Base-by-base conservation (phyloP, 2,329 filamentous ascomycete genomes). In the Cladosporium sp. region DNA sequence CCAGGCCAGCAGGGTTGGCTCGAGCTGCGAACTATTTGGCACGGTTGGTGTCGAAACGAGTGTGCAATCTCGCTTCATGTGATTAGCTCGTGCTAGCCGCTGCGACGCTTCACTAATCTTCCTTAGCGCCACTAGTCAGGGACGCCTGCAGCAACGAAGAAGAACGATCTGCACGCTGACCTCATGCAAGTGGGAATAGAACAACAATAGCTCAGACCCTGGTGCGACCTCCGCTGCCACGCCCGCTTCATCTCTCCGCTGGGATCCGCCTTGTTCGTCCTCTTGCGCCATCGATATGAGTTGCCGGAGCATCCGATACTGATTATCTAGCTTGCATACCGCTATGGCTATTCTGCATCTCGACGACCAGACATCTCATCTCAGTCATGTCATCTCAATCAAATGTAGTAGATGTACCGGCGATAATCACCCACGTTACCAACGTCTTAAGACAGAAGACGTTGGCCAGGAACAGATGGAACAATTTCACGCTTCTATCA, bases 1-100 rank as follows among this genome's bases (percentile, higher is more conserved):
- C 49, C 49, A 50, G 47, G 14, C 3, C 34, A 14, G 47, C 47
- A 50, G 47, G 47, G 47, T 50, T 50, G 47, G 47, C 47, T 37
- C 47, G 47, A 50, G 47, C 30, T 37, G 47, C 19, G 30, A 17
- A 28, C 47, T 25, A 50, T 19, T 20, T 50, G 47, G 47, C 47
- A 50, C 47, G 49, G 49, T 34, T 51, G 30, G 34, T 51, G 36
- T 51, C 36, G 36, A 51, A 51, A 39, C 36, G 49, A 51, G 36
- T 11, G 49, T n/a, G 49, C 20, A 51, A 51, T 51, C 22, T 51
- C 49, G 49, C 49, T 51, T 51, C 34, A 51, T 9, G 30, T 19
- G 17, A 50, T 50, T 50, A 28, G 36, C 49, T 51, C 12, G 47
- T 19, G 49, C 49, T 51, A 28, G 36, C 49, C 37, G 5, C 25